phyloP scores from a whole-genome alignment of 208 protist genomes.

The Trypanosoma cruzi region DNA sequence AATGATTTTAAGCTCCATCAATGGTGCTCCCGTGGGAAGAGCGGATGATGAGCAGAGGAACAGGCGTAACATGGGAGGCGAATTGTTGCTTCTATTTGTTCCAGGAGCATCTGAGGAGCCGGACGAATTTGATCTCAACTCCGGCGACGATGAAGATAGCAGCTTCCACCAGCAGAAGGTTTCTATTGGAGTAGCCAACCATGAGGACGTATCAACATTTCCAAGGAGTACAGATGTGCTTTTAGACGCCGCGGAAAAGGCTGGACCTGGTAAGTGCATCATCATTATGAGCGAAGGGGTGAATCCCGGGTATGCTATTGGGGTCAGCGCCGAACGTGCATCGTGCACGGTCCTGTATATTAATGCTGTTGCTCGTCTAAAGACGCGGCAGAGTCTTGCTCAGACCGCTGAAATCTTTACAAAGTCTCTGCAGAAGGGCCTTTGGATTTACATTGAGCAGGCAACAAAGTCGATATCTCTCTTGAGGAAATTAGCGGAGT shows the following conservation, averaged over 20 bases:
- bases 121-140: constrained; percentile 87
- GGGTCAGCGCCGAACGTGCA: constrained; percentile 65
- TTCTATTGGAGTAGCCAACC: neutral
- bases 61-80: constrained; percentile 11
- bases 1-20: constrained; percentile 83
- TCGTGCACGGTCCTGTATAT: constrained; percentile 87
- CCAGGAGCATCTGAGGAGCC: constrained; percentile 5
- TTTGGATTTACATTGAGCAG: constrained; percentile 92
- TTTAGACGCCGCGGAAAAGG: constrained; percentile 57
- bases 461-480: constrained; percentile 91
- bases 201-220: constrained; percentile 20
- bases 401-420: constrained; percentile 70
- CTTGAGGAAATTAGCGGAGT: constrained; percentile 74
- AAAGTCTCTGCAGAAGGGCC: constrained; percentile 81
- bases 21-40: constrained; percentile 53
- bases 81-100: constrained; percentile 63
- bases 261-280: constrained; percentile 56
- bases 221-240: constrained; percentile 62
- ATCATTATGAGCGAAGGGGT: constrained; percentile 89
- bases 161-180: constrained; percentile 48
- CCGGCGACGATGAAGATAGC: constrained; percentile 59
- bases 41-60: constrained; percentile 53
- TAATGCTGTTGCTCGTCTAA: constrained; percentile 85
- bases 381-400: constrained; percentile 81
- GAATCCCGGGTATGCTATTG: constrained; percentile 81